Conservation (phyloP, 2,329 filamentous ascomycete genomes). For the Chaetomiaceae sp. region DNA sequence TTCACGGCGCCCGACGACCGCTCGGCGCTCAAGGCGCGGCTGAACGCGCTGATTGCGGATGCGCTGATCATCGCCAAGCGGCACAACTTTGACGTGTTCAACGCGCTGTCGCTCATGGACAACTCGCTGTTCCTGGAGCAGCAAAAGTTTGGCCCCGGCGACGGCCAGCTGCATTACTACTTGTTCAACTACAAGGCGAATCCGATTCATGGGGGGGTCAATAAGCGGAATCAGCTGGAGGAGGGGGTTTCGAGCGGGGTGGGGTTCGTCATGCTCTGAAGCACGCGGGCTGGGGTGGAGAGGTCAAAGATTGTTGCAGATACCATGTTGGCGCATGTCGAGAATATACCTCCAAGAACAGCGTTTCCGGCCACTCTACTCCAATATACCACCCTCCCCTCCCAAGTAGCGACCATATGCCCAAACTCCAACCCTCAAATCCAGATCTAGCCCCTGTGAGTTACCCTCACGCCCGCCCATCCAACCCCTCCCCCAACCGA, state of each 20-base stretch:
- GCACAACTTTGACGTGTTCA: conserved; percentile 88
- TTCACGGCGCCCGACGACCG: conserved; percentile 55
- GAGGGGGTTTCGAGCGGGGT: conserved; percentile 77
- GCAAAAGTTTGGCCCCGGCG: conserved; percentile 90
- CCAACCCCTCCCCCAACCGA: conserved; percentile 47
- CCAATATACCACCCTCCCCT: too few species aligned
- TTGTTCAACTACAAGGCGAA: conserved; percentile 94
- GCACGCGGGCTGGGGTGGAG: too few species aligned
- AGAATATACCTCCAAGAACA: too few species aligned
- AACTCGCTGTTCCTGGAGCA: conserved; percentile 90
- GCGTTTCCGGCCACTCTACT: too few species aligned
- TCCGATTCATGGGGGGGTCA: conserved; percentile 79
- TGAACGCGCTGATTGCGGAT: conserved; percentile 78
- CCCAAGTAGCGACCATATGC: background rate
- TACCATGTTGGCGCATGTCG: background rate
- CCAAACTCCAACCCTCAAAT: background rate
- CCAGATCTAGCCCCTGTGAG: too few species aligned
- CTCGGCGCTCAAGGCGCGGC: conserved; percentile 65
- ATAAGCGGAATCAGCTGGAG: conserved; percentile 73
- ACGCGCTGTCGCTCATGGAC: conserved; percentile 88
- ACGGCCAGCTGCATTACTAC: conserved; percentile 95
- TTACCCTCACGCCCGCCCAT: conserved; percentile 15
- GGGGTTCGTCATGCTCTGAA: conserved; percentile 71
- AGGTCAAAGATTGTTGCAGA: background rate
- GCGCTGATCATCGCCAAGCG: conserved; percentile 83